Percentiles rank a stretch among this genome's conserved stretches.
Evolutionary conservation across 345 rosid genomes (phyloP).

Genomic region (Iberis pinnata): DNA sequence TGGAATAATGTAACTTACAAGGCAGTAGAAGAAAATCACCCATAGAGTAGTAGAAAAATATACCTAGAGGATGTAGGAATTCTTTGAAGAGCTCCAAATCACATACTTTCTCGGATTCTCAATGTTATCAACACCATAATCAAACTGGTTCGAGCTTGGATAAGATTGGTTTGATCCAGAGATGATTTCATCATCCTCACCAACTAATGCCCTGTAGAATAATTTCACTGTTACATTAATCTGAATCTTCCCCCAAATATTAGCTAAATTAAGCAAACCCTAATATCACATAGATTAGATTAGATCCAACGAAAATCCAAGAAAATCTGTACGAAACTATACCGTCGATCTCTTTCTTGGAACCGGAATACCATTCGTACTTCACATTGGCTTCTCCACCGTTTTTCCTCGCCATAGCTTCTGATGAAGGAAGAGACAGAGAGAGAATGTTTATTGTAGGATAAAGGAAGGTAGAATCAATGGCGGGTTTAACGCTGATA

Average conservation of each 20-base stretch:
- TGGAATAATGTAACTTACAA: too few species aligned
- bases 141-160: constrained; percentile 54
- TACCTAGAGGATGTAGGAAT: constrained; percentile 55
- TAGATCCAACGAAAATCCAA: background rate
- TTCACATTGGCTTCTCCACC: constrained; percentile 35
- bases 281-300: too few species aligned
- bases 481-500: constrained; percentile 17
- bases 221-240: constrained; percentile 11
- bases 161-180: constrained; percentile 43
- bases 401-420: constrained; percentile 34
- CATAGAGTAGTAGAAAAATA: too few species aligned
- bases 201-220: constrained; percentile 16
- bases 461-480: constrained; percentile 1
- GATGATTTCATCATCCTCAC: constrained; percentile 32
- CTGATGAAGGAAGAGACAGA: constrained; percentile 23
- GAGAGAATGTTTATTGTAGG: background rate
- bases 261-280: background rate
- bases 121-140: constrained; percentile 57
- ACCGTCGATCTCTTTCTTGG: constrained; percentile 32
- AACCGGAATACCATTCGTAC: constrained; percentile 41
- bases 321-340: constrained; percentile 37
- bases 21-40: too few species aligned
- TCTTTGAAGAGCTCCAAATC: constrained; percentile 62
- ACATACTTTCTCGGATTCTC: constrained; percentile 47
- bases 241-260: too few species aligned